phyloP scores from a whole-genome alignment of 2,329 filamentous ascomycete genomes.

The Gnomoniopsis sp. region DNA sequence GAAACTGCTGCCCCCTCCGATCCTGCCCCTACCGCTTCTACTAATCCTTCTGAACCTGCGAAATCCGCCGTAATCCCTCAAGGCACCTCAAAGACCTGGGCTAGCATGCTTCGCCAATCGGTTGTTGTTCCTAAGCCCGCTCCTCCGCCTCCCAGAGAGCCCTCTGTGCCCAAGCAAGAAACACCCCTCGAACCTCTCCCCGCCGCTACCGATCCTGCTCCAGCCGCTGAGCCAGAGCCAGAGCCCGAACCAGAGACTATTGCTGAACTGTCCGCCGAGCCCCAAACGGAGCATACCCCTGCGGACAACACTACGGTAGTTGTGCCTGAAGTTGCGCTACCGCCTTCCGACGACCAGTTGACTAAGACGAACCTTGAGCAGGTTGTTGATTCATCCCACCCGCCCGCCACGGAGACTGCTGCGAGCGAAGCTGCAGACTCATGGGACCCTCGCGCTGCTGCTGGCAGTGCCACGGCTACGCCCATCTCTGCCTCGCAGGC shows the following conservation, averaged over 20 bases:
- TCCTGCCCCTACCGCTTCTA: slow-evolving; percentile 29
- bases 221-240: slow-evolving; percentile 29
- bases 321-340: slow-evolving; percentile 54
- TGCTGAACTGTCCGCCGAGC: slow-evolving; percentile 29
- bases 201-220: slow-evolving; percentile 29
- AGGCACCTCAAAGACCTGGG: slow-evolving; percentile 61
- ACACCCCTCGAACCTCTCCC: slow-evolving; percentile 41
- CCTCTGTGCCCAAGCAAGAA: slow-evolving; percentile 44
- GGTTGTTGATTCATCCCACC: slow-evolving; percentile 75
- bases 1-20: slow-evolving; percentile 36
- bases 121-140: slow-evolving; percentile 55
- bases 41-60: slow-evolving; percentile 23
- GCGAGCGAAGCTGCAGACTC: slow-evolving; percentile 88
- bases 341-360: slow-evolving; percentile 75
- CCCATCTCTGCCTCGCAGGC: slow-evolving; percentile 63
- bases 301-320: slow-evolving; percentile 37
- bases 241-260: slow-evolving; percentile 34
- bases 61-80: slow-evolving; percentile 34
- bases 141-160: slow-evolving; percentile 48
- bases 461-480: slow-evolving; percentile 60
- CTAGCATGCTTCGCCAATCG: slow-evolving; percentile 67
- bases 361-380: slow-evolving; percentile 92
- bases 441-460: slow-evolving; percentile 65
- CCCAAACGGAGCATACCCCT: slow-evolving; percentile 25
- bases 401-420: slow-evolving; percentile 74